Conservation (phyloP, 331 rosid species). For the Cydonia oblonga region DNA sequence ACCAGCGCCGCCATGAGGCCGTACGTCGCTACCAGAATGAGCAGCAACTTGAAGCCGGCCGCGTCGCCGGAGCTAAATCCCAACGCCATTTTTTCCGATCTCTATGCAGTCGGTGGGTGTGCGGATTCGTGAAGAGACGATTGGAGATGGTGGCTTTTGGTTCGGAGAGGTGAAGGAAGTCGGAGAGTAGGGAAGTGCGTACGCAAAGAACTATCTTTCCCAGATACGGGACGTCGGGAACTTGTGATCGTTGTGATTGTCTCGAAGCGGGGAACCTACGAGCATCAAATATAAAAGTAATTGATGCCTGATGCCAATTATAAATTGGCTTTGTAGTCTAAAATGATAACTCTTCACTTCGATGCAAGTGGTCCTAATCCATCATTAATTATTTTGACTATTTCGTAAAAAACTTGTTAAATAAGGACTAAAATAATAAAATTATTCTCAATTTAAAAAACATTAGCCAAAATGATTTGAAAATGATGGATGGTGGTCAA, state of each 20-base stretch:
- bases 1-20: constrained; percentile 53
- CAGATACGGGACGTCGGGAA: not conserved
- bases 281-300: no score
- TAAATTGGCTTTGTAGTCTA: no score
- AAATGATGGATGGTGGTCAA: no score
- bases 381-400: no score
- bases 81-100: constrained; percentile 31
- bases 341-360: no score
- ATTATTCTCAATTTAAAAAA: no score
- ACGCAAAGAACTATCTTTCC: not conserved
- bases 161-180: not conserved
- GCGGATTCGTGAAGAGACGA: not conserved
- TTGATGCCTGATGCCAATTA: no score
- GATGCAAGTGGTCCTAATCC: no score
- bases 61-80: constrained; percentile 46
- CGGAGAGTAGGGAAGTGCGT: not conserved
- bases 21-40: constrained; percentile 40
- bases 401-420: no score
- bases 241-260: not conserved
- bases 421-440: no score
- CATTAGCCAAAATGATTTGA: no score
- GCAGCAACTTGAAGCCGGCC: constrained; percentile 48
- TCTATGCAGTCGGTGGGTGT: not conserved
- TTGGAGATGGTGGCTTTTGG: not conserved
- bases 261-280: no score